Conservation (phyloP, 129 eudicot species). For the Dittrichia graveolens region DNA sequence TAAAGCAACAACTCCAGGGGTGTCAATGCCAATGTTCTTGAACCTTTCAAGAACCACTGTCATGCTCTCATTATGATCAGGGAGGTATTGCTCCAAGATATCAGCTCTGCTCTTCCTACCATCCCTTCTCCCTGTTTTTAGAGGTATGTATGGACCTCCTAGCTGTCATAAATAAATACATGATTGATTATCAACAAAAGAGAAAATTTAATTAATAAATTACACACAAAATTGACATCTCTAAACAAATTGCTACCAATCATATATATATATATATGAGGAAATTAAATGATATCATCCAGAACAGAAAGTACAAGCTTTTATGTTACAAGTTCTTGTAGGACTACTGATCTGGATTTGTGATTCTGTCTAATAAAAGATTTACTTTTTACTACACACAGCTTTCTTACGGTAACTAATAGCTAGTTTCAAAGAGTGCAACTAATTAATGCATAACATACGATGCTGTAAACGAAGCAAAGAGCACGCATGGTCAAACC, state of each 20-base stretch:
- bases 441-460: conserved; percentile 3
- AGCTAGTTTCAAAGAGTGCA: conserved; percentile 5
- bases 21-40: conserved; percentile 77
- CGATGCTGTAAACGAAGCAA: too few species aligned
- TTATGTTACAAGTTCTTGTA: not conserved
- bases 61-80: conserved; percentile 98
- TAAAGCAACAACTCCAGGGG: conserved; percentile 94
- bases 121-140: conserved; percentile 98
- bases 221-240: too few species aligned
- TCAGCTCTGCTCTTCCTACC: conserved; percentile 93
- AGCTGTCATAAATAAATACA: conserved; percentile 64
- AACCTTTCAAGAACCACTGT: conserved; percentile 83
- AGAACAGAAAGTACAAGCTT: conserved; percentile 6
- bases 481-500: too few species aligned
- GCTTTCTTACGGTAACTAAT: not conserved
- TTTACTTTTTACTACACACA: not conserved
- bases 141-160: conserved; percentile 92
- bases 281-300: not conserved
- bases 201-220: conserved; percentile 2
- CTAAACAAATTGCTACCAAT: not conserved
- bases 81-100: conserved; percentile 80
- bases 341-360: not conserved
- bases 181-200: not conserved
- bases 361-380: too few species aligned
- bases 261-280: too few species aligned